These are phyloP conservation scores for Aspergillus homomorphus DNA, from an alignment of 495 filamentous ascomycete genomes.

Conservation along the genomic window DNA sequence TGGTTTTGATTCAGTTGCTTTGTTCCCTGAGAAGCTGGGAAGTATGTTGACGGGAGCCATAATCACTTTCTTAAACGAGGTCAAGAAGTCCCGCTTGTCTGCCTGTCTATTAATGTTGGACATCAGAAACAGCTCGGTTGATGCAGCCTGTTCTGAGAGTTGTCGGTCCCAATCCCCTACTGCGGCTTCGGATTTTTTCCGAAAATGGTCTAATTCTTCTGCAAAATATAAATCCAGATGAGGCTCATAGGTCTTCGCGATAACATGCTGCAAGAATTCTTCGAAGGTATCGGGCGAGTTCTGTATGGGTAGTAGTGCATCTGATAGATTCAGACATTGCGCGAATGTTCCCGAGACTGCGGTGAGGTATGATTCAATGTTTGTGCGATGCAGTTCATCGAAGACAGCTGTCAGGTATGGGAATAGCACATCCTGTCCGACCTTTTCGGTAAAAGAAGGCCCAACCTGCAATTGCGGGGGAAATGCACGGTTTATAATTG, in stretches of 20 bases:
- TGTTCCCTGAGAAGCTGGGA: constrained; percentile 58
- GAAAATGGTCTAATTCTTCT: constrained; percentile 88
- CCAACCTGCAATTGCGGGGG: constrained; percentile 72
- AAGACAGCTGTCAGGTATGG: constrained; percentile 86
- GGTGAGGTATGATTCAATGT: constrained; percentile 75
- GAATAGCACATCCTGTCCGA: constrained; percentile 78
- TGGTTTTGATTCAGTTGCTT: constrained; percentile 38
- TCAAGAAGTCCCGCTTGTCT: constrained; percentile 93
- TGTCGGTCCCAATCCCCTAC: constrained; percentile 88
- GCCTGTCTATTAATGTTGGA: constrained; percentile 89
- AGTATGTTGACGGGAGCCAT: constrained; percentile 96
- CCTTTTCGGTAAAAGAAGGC: constrained; percentile 72
- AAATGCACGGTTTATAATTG: constrained; percentile 80
- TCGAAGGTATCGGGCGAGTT: constrained; percentile 54
- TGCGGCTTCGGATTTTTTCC: constrained; percentile 65
- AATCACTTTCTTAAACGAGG: constrained; percentile 96
- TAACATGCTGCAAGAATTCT: constrained; percentile 54
- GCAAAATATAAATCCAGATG: constrained; percentile 91
- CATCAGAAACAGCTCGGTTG: constrained; percentile 92
- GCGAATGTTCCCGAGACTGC: constrained; percentile 85
- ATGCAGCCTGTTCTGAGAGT: constrained; percentile 84
- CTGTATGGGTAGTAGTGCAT: constrained; percentile 63
- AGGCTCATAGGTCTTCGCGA: constrained; percentile 76
- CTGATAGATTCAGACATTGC: constrained; percentile 72
- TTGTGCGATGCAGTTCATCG: constrained; percentile 79